Percentiles rank a stretch among this genome's conserved stretches.
Conservation (phyloP, 441 rosid species). For the Populus tomentosa region DNA sequence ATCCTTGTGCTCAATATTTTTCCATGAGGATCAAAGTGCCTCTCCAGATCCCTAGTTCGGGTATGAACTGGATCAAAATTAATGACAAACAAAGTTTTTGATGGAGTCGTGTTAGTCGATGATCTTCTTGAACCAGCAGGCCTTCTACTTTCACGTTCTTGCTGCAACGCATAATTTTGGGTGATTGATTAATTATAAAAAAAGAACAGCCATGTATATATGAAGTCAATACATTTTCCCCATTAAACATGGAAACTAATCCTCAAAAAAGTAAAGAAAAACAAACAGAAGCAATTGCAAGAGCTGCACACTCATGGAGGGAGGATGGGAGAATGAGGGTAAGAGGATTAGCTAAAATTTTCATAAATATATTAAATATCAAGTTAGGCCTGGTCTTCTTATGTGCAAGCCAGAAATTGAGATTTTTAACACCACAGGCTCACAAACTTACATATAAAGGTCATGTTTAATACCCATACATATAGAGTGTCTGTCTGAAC, state of each 20-base stretch:
- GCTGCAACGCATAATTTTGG: neutral
- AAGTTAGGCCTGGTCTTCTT: neutral
- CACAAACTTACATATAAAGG: neutral
- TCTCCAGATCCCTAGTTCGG: neutral
- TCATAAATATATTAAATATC: neutral
- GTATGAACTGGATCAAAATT: neutral
- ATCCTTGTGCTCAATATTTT: neutral
- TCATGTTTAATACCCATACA: neutral
- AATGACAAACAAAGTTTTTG: constrained; percentile 1
- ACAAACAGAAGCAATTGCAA: neutral
- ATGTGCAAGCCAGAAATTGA: neutral
- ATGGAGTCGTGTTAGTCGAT: neutral
- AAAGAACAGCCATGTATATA: neutral
- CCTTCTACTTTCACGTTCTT: neutral
- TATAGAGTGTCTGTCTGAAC: neutral
- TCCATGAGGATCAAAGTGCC: neutral
- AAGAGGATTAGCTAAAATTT: neutral
- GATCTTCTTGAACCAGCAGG: neutral
- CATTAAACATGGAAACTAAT: neutral
- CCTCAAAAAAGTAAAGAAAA: neutral
- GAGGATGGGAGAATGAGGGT: neutral
- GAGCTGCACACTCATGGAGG: neutral
- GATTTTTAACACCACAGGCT: neutral
- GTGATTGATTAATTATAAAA: neutral
- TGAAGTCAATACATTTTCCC: neutral